Percentiles rank a stretch among this genome's conserved stretches.
Evolutionary conservation across 2,329 filamentous ascomycete species (phyloP).

Genomic region (Penicillium sp.): DNA sequence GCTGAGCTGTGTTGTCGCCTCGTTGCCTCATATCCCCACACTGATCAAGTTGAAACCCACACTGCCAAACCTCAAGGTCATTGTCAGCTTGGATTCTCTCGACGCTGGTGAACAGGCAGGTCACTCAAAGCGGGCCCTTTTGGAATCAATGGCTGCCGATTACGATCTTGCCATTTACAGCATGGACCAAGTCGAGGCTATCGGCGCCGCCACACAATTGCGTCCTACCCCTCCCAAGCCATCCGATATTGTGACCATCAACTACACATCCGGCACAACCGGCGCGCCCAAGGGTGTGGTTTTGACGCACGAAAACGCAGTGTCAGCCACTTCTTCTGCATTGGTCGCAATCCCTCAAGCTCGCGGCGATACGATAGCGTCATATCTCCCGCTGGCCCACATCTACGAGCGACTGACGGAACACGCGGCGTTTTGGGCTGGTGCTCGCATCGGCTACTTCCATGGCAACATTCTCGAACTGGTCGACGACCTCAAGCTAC

Average conservation of each 20-base stretch:
- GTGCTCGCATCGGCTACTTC: slow-evolving; percentile 85
- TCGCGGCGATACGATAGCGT: slow-evolving; percentile 71
- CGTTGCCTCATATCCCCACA: slow-evolving; percentile 78
- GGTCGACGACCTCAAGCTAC: slow-evolving; percentile 86
- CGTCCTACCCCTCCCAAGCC: slow-evolving; percentile 73
- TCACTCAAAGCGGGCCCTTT: slow-evolving; percentile 76
- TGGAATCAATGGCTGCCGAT: slow-evolving; percentile 74
- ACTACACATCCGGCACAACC: slow-evolving; percentile 70
- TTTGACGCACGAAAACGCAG: slow-evolving; percentile 79
- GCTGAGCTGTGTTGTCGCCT: slow-evolving; percentile 75
- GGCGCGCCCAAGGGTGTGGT: slow-evolving; percentile 68
- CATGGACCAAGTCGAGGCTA: slow-evolving; percentile 77
- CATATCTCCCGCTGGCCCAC: slow-evolving; percentile 91
- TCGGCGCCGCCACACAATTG: slow-evolving; percentile 73
- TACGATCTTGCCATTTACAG: slow-evolving; percentile 79
- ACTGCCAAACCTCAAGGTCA: slow-evolving; percentile 80
- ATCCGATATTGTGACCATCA: slow-evolving; percentile 78
- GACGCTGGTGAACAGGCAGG: slow-evolving; percentile 77
- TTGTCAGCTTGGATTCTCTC: slow-evolving; percentile 83
- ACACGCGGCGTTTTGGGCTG: slow-evolving; percentile 72
- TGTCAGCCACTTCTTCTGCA: slow-evolving; percentile 70
- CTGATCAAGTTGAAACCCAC: slow-evolving; percentile 80
- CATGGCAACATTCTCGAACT: slow-evolving; percentile 86
- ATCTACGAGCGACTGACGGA: slow-evolving; percentile 90
- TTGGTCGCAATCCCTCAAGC: slow-evolving; percentile 59